Evolutionary conservation across 306 rosid species (phyloP).

Genomic region (Citrullus amarus): DNA sequence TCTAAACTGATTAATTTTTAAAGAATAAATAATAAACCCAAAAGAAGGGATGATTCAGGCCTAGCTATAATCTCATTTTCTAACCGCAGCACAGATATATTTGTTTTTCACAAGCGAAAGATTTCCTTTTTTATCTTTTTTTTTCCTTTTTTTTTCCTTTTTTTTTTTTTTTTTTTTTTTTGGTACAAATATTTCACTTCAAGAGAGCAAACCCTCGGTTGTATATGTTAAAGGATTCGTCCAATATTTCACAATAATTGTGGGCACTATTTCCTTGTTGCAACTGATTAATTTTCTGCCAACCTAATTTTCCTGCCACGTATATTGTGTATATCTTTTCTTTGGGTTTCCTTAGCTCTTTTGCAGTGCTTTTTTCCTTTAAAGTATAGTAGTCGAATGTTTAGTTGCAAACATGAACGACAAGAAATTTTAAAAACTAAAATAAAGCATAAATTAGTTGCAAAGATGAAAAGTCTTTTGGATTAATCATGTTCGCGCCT

Average conservation of each 20-base stretch:
- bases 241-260: conserved; percentile 1
- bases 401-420: not conserved
- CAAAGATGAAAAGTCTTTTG: too few species aligned
- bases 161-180: not conserved
- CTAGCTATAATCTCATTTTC: not conserved
- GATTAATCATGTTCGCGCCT: too few species aligned
- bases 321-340: not conserved
- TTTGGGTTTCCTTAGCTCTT: not conserved
- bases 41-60: not conserved
- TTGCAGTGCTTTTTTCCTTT: not conserved
- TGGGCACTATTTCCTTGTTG: not conserved
- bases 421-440: too few species aligned
- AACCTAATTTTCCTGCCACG: not conserved
- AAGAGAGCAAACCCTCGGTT: not conserved
- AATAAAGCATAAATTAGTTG: too few species aligned
- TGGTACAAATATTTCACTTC: not conserved
- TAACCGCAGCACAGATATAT: not conserved
- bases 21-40: not conserved
- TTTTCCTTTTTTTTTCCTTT: not conserved
- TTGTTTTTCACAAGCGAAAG: not conserved
- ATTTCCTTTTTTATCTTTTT: too few species aligned
- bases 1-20: not conserved
- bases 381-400: too few species aligned
- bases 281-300: not conserved
- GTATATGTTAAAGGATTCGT: not conserved